phyloP scores from a whole-genome alignment of 495 filamentous ascomycete genomes.

The Podospora tetraspora region DNA sequence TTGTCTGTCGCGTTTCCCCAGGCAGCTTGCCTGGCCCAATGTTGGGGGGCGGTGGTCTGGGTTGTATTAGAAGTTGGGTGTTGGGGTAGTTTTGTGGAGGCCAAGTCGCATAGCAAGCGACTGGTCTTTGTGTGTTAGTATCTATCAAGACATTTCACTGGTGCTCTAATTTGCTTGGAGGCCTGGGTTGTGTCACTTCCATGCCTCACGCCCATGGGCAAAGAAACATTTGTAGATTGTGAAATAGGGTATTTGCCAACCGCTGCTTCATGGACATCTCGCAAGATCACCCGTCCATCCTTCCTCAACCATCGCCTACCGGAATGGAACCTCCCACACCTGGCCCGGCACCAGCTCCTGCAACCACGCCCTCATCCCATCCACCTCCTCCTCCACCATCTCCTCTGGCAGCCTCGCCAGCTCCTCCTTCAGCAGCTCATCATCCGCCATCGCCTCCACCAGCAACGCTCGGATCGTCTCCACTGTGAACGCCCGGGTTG shows the following conservation, averaged over 20 bases:
- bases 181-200: no score
- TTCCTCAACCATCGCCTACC: conserved; percentile 7
- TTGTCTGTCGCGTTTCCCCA: not conserved
- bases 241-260: no score
- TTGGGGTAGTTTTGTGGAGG: not conserved
- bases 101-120: not conserved
- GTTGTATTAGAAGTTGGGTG: not conserved
- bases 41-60: not conserved
- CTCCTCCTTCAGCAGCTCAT: conserved; percentile 37
- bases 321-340: conserved; percentile 13
- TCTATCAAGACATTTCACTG: not conserved
- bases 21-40: not conserved
- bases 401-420: conserved; percentile 40
- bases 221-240: no score
- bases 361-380: conserved; percentile 36
- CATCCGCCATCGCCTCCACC: conserved; percentile 33
- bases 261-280: no score
- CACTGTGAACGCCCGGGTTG: conserved; percentile 33
- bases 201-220: no score
- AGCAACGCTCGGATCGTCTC: conserved; percentile 38
- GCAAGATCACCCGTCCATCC: not conserved
- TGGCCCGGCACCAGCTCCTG: conserved; percentile 30
- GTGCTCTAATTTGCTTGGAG: not conserved
- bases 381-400: conserved; percentile 41
- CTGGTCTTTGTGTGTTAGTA: not conserved